Percentiles rank a stretch among this genome's conserved stretches.
Evolutionary conservation across 352 stramenopile genomes (phyloP).

Genomic region (Albugo candida): DNA sequence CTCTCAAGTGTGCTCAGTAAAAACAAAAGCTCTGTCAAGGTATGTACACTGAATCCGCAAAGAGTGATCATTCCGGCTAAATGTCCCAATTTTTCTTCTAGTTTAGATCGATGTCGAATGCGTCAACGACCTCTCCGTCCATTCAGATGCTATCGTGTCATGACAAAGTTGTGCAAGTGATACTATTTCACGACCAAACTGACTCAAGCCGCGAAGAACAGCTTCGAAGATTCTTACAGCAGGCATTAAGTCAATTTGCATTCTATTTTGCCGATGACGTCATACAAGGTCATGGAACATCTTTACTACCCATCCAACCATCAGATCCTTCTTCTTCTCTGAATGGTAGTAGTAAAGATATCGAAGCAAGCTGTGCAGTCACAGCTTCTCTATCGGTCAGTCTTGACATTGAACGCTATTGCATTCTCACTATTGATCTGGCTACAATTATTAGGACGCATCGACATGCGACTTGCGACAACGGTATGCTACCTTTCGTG

Average conservation of each 20-base stretch:
- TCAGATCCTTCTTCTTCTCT: constrained; percentile 22
- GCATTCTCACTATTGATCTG: not conserved
- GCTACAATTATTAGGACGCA: constrained; percentile 5
- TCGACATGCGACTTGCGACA: constrained; percentile 11
- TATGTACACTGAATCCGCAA: constrained; percentile 6
- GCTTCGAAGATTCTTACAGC: constrained; percentile 38
- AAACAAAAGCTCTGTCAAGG: constrained; percentile 7
- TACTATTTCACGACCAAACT: constrained; percentile 62
- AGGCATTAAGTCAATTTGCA: not conserved
- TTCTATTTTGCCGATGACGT: too few species aligned
- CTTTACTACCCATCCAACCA: constrained; percentile 25
- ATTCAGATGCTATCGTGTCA: constrained; percentile 63
- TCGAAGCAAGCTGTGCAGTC: constrained; percentile 13
- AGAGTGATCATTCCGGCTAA: not conserved
- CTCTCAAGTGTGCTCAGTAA: constrained; percentile 13
- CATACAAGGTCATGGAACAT: constrained; percentile 14
- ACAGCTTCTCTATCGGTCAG: not conserved
- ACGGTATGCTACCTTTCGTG: constrained; percentile 2
- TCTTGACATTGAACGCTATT: not conserved
- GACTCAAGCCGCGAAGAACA: constrained; percentile 21
- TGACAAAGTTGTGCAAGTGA: constrained; percentile 31
- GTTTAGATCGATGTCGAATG: not conserved
- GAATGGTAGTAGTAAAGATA: constrained; percentile 22
- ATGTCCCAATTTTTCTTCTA: not conserved
- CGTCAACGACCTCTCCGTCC: constrained; percentile 15